Evolutionary conservation across 2,329 filamentous ascomycete genomes (phyloP).

Genomic region (Aspergillus hiratsukae): DNA sequence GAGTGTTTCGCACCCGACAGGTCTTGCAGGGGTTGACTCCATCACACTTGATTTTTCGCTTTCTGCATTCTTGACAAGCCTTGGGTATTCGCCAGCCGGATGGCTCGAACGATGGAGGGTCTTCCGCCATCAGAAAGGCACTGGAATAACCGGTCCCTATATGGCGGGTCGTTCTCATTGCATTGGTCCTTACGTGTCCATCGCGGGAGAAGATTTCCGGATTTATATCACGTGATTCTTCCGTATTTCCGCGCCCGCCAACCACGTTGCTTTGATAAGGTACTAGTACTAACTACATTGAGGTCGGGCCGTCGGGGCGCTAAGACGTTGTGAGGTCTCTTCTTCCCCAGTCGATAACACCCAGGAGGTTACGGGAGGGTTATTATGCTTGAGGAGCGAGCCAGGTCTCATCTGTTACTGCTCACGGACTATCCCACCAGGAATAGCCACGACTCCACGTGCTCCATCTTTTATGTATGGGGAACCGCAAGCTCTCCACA

Average conservation of each 20-base stretch:
- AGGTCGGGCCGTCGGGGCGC: too few species aligned
- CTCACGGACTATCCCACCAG: neutral
- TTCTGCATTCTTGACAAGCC: slow-evolving; percentile 40
- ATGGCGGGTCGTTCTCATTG: neutral
- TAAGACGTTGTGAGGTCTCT: too few species aligned
- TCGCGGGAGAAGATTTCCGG: slow-evolving; percentile 4
- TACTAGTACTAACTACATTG: too few species aligned
- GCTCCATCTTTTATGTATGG: too few species aligned
- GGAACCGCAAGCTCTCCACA: too few species aligned
- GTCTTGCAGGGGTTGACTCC: slow-evolving; percentile 39
- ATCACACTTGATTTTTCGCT: slow-evolving; percentile 40
- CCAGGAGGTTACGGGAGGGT: neutral
- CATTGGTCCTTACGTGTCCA: neutral
- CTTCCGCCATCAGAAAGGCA: slow-evolving; percentile 23
- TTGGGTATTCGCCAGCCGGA: slow-evolving; percentile 34
- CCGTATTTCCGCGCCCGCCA: slow-evolving; percentile 7
- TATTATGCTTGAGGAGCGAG: neutral
- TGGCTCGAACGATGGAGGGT: slow-evolving; percentile 11
- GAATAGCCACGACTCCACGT: too few species aligned
- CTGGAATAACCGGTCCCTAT: neutral
- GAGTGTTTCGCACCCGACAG: slow-evolving; percentile 28
- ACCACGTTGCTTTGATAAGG: neutral
- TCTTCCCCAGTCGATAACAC: neutral
- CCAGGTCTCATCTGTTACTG: neutral
- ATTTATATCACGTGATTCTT: slow-evolving; percentile 10